These are phyloP conservation scores for Globisporangium cystogenes DNA, from an alignment of 352 stramenopile genomes.

Conservation along the genomic window DNA sequence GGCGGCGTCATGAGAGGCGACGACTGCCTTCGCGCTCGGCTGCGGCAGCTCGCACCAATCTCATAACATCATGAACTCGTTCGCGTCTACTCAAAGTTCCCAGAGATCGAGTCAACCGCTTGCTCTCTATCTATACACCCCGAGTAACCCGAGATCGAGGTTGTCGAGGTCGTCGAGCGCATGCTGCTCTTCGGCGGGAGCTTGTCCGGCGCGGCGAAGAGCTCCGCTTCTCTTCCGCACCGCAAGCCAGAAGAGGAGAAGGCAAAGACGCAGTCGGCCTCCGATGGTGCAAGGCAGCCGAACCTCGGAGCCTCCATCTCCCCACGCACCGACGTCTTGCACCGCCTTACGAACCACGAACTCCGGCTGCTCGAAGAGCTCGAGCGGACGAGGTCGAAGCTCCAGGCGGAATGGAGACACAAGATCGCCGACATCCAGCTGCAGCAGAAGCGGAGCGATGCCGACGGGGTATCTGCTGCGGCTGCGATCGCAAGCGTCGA, in stretches of 20 bases:
- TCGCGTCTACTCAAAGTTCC: no score
- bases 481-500: constrained; percentile 19
- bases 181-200: constrained; percentile 75
- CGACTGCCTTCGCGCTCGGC: no score
- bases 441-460: constrained; percentile 22
- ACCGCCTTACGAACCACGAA: constrained; percentile 74
- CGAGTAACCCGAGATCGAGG: no score
- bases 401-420: constrained; percentile 63
- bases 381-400: constrained; percentile 59
- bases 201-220: constrained; percentile 29
- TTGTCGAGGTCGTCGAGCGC: neutral
- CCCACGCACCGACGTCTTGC: constrained; percentile 55
- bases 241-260: neutral
- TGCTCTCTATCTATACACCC: no score
- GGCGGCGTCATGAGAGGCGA: no score
- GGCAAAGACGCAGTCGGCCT: neutral
- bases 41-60: no score
- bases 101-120: no score
- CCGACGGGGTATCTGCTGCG: constrained; percentile 4
- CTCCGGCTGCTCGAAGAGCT: constrained; percentile 70
- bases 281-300: neutral
- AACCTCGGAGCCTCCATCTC: constrained; percentile 16
- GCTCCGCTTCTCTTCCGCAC: constrained; percentile 1
- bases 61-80: no score
- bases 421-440: constrained; percentile 51